Percentiles rank a stretch among this genome's conserved stretches.
phyloP scores from a whole-genome alignment of 495 filamentous ascomycete genomes.

The Sordaria brevicollis region DNA sequence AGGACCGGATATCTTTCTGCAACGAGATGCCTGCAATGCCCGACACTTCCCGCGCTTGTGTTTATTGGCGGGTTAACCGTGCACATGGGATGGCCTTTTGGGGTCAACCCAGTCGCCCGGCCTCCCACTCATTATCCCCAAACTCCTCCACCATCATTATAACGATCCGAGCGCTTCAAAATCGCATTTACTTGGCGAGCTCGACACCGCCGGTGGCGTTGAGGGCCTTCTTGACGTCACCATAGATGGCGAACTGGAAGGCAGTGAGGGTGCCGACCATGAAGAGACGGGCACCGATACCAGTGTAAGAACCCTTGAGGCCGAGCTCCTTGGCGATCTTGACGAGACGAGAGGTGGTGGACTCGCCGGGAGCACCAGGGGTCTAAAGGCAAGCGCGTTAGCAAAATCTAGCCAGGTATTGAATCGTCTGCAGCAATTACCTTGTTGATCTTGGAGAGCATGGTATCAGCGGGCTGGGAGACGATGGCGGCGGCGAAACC shows the following conservation, averaged over 20 bases:
- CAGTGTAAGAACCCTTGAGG: constrained; percentile 73
- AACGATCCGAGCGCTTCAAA: not conserved
- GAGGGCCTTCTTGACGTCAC: constrained; percentile 38
- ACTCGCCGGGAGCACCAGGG: constrained; percentile 88
- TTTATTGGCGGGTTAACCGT: not conserved
- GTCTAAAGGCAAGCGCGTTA: constrained; percentile 34
- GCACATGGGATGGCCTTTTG: too few species aligned
- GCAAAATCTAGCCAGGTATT: not conserved
- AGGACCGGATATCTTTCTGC: not conserved
- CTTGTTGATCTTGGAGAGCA: constrained; percentile 99
- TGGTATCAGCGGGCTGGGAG: constrained; percentile 97
- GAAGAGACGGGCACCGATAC: constrained; percentile 91
- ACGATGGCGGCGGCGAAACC: constrained; percentile 96
- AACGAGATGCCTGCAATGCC: not conserved
- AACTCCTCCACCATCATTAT: not conserved
- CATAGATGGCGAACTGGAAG: constrained; percentile 96
- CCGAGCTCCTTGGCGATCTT: constrained; percentile 97
- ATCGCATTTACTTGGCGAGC: constrained; percentile 42
- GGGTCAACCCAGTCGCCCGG: not conserved
- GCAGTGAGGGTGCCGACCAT: constrained; percentile 72
- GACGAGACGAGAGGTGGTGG: constrained; percentile 80
- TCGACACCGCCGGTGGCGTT: constrained; percentile 73
- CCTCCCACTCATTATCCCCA: not conserved
- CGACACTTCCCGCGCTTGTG: not conserved
- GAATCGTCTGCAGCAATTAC: not conserved